Base-by-base conservation (phyloP, 1,139 yeast species). In the Zygoascus hellenicus region DNA sequence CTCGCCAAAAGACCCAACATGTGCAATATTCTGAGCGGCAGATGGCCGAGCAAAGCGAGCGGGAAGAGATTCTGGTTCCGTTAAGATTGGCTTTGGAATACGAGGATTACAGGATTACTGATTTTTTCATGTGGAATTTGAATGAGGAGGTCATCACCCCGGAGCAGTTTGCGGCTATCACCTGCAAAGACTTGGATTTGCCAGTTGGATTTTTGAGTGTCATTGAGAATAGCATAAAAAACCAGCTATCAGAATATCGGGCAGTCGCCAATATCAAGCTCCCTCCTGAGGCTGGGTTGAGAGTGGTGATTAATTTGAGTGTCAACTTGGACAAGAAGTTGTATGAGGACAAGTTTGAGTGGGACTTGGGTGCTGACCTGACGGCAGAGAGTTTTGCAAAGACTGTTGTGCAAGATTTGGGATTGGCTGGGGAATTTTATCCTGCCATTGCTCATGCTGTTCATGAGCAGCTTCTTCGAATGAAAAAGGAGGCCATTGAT, bases 271-370 rank as follows among this genome's bases (percentile, higher is more conserved):
- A 81, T 38, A 74, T 84, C 22, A 80, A 82, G 22, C 68, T 81
- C 4, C 84, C 86, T 9, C 66, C 63, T n/a, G 83, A 80, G 33
- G 78, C 78, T 52, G 83, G 78, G 46, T 66, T 81, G 32, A 94
- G 85, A 57, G 95, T 87, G 4, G 76, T 92, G 5, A 77, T 92
- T 38, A 87, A 88, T 54, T 67, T 92, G 45, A 82, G 94, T 11
- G 89, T 94, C 38, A 88, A 84, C 62, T 71, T 92, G 53, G 89
- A 89, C 57, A 86, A 86, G 60, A 83, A 82, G 58, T 74, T 90
- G 43, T 88, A 83, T 59, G 96, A 90, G 58, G 99, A 92, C 67
- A 84, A 86, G 61, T 83, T 92, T 56, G 98, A 92, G 65, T 92
- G 98, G 97, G 95, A 92, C 61, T 70, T 92, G 51, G 72, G 63